phyloP scores from a whole-genome alignment of 2,329 filamentous ascomycete species.

The Fusarium graminum region DNA sequence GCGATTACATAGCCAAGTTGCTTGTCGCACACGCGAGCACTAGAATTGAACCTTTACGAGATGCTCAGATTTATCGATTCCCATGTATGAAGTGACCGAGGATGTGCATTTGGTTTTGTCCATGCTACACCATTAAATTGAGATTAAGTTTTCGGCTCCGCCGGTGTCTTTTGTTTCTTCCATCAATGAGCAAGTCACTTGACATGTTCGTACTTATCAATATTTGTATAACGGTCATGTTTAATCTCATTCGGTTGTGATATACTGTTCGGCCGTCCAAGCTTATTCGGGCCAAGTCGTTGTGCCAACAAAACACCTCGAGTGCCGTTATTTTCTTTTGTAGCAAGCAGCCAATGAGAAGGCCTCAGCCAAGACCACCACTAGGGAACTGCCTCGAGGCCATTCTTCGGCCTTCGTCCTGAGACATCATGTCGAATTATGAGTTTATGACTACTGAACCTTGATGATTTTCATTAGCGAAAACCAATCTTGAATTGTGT shows the following conservation, averaged over 20 bases:
- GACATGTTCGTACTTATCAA: neutral
- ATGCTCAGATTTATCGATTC: constrained; percentile 44
- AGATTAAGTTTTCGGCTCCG: neutral
- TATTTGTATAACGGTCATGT: neutral
- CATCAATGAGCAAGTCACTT: neutral
- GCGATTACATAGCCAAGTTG: constrained; percentile 51
- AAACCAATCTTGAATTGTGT: neutral
- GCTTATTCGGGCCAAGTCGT: constrained; percentile 23
- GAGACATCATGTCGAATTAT: constrained; percentile 2
- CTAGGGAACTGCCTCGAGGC: constrained; percentile 12
- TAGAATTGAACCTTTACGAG: constrained; percentile 54
- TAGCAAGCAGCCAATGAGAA: constrained; percentile 18
- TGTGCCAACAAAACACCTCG: constrained; percentile 30
- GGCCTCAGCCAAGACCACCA: neutral
- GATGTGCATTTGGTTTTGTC: neutral
- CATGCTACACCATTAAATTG: neutral
- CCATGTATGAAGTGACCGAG: constrained; percentile 10
- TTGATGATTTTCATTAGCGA: neutral
- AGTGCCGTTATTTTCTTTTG: constrained; percentile 33
- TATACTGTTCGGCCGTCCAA: neutral
- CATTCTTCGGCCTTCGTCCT: constrained; percentile 10
- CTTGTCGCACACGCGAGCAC: constrained; percentile 53
- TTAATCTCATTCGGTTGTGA: neutral
- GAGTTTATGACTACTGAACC: constrained; percentile 1
- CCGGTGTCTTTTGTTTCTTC: neutral